These are phyloP conservation scores for Suillus hirtellus DNA, from an alignment of 768 basidiomycete species.

Conservation along the genomic window DNA sequence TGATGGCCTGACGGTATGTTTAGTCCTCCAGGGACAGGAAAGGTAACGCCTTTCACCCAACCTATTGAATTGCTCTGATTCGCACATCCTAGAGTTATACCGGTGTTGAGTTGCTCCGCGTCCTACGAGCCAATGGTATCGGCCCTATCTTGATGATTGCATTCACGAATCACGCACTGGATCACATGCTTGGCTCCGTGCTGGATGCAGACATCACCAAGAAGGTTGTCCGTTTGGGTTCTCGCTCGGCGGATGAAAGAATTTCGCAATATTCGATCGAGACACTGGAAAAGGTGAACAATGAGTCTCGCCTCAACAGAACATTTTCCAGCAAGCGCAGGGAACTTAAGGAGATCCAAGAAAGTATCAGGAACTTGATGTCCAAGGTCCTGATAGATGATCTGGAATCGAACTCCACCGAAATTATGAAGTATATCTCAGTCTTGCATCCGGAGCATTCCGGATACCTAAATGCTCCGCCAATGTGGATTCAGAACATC, in stretches of 20 bases:
- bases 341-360: constrained; percentile 45
- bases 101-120: constrained; percentile 66
- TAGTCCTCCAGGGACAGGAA: constrained; percentile 80
- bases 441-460: constrained; percentile 51
- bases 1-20: background rate
- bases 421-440: constrained; percentile 44
- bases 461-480: constrained; percentile 42
- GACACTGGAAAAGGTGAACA: constrained; percentile 48
- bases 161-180: constrained; percentile 80
- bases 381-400: constrained; percentile 35
- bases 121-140: constrained; percentile 54
- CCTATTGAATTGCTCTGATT: background rate
- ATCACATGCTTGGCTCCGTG: constrained; percentile 66
- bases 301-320: constrained; percentile 42
- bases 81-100: constrained; percentile 52
- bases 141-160: constrained; percentile 59
- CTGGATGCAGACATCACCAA: constrained; percentile 65
- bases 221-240: constrained; percentile 67
- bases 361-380: constrained; percentile 50
- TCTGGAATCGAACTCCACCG: constrained; percentile 35
- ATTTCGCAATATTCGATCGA: constrained; percentile 64
- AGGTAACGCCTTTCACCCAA: constrained; percentile 39
- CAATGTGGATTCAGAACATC: constrained; percentile 45
- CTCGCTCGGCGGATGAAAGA: constrained; percentile 59
- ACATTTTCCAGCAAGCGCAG: constrained; percentile 35